Conservation (phyloP, 2,329 filamentous ascomycete species). For the Cladosporium cucumerinum region DNA sequence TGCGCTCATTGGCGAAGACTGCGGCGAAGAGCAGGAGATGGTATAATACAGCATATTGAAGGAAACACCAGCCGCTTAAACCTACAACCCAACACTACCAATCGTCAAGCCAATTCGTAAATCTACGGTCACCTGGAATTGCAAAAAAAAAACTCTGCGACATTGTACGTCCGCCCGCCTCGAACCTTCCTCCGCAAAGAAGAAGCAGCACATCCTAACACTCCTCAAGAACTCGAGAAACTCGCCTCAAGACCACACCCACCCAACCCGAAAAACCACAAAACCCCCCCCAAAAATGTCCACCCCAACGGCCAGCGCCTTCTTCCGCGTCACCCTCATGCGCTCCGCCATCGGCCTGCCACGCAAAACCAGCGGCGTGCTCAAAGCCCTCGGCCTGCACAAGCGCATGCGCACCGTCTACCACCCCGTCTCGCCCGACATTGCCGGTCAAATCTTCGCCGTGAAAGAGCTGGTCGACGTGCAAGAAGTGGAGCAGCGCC, state of each 20-base stretch:
- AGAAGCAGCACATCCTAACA: background rate
- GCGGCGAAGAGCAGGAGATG: constrained; percentile 9
- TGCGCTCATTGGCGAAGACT: background rate
- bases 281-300: constrained; percentile 9
- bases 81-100: background rate
- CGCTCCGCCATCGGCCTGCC: constrained; percentile 85
- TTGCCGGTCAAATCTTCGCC: constrained; percentile 87
- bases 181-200: background rate
- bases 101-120: background rate
- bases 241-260: background rate
- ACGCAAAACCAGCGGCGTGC: constrained; percentile 71
- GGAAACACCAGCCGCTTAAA: background rate
- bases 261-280: background rate
- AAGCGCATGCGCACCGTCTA: constrained; percentile 85
- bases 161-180: background rate
- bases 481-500: constrained; percentile 65
- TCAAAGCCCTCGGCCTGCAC: constrained; percentile 79
- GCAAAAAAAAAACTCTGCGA: background rate
- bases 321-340: constrained; percentile 87
- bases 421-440: constrained; percentile 74
- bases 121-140: background rate
- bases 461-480: constrained; percentile 90
- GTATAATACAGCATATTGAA: background rate
- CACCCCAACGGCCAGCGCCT: constrained; percentile 57
- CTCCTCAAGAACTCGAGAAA: background rate